Evolutionary conservation across 75 land plant species (phyloP).

Genomic region (Pinus albicaulis): DNA sequence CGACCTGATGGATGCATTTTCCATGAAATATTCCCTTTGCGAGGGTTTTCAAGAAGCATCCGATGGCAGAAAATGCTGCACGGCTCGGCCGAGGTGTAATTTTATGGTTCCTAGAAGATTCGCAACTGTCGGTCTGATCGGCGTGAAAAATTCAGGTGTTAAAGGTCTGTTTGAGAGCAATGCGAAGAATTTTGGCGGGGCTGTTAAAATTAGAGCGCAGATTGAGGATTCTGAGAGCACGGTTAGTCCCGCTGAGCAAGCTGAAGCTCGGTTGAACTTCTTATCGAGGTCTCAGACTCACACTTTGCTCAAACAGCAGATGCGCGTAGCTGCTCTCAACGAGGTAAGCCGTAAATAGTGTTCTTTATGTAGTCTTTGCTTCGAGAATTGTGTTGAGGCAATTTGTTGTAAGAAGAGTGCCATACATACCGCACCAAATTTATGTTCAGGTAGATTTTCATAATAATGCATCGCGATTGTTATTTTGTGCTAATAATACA

Average conservation of each 20-base stretch:
- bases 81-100: not conserved
- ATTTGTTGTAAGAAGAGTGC: too few relatives aligned
- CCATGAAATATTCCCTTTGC: not conserved
- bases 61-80: not conserved
- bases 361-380: too few relatives aligned
- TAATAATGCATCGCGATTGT: too few relatives aligned
- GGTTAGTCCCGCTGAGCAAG: not conserved
- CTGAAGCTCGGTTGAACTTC: slow-evolving; percentile 2
- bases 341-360: slow-evolving; percentile 25
- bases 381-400: too few relatives aligned
- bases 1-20: not conserved
- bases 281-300: slow-evolving; percentile 47
- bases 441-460: too few relatives aligned
- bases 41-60: not conserved
- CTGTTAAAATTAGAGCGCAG: not conserved
- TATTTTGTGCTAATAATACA: too few relatives aligned
- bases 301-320: slow-evolving; percentile 53
- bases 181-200: not conserved
- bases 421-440: too few relatives aligned
- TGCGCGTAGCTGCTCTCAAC: slow-evolving; percentile 55
- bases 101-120: not conserved
- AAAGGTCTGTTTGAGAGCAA: not conserved
- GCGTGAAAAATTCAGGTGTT: too few relatives aligned
- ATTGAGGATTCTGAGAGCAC: not conserved
- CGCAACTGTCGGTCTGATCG: too few relatives aligned